Evolutionary conservation across 768 basidiomycete genomes (phyloP).

Genomic region (Termitomyces titanicus): DNA sequence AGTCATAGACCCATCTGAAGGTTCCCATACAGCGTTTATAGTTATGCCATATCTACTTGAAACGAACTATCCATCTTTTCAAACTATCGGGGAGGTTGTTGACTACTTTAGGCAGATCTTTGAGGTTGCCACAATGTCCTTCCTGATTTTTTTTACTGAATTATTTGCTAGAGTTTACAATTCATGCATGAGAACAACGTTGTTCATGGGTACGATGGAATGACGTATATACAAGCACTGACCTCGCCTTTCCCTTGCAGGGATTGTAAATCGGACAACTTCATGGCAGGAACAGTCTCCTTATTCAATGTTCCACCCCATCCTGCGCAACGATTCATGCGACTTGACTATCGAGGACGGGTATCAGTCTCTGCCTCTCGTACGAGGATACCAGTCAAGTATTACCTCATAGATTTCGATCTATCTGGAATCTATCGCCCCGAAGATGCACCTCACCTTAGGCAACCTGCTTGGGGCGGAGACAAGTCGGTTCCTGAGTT

Average conservation of each 20-base stretch:
- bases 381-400: slow-evolving; percentile 21
- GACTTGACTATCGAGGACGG: not conserved
- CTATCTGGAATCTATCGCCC: slow-evolving; percentile 23
- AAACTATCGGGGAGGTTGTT: not conserved
- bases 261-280: not conserved
- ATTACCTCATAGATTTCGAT: slow-evolving; percentile 30
- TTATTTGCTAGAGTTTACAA: not conserved
- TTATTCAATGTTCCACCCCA: not conserved
- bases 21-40: not conserved
- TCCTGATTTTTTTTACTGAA: not conserved
- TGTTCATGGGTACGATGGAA: not conserved
- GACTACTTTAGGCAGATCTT: not conserved
- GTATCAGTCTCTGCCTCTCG: slow-evolving; percentile 9
- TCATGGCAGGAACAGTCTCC: not conserved
- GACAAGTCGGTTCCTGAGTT: slow-evolving; percentile 37
- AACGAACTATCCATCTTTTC: not conserved
- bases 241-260: not conserved
- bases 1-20: not conserved
- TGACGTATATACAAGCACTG: not conserved
- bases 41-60: not conserved
- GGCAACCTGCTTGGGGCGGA: slow-evolving; percentile 31
- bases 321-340: not conserved
- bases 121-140: not conserved
- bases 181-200: not conserved
- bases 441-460: slow-evolving; percentile 8